Evolutionary conservation across 1,139 yeast genomes (phyloP).

Genomic region (Candida sanyaensis): DNA sequence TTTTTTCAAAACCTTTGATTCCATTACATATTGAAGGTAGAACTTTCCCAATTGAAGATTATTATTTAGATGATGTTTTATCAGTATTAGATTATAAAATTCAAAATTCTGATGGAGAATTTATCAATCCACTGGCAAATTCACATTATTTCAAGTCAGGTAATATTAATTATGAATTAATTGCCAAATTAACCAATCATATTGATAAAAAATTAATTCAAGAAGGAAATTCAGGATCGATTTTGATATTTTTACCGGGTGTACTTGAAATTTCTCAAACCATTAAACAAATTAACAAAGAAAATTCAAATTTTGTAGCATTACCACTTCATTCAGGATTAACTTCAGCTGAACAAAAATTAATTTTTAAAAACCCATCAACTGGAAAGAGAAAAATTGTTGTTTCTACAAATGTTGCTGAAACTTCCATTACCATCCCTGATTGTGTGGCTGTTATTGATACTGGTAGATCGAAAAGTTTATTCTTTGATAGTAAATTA

Average conservation of each 20-base stretch:
- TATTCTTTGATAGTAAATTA: slow-evolving; percentile 65
- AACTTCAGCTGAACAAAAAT: slow-evolving; percentile 77
- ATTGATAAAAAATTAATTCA: slow-evolving; percentile 49
- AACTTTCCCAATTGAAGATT: slow-evolving; percentile 85
- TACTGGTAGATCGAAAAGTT: slow-evolving; percentile 80
- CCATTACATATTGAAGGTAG: slow-evolving; percentile 87
- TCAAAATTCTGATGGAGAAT: slow-evolving; percentile 41
- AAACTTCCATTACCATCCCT: slow-evolving; percentile 88
- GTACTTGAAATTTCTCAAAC: slow-evolving; percentile 76
- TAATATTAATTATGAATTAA: slow-evolving; percentile 70
- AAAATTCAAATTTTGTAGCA: slow-evolving; percentile 36
- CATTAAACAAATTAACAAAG: slow-evolving; percentile 25
- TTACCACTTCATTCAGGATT: slow-evolving; percentile 89
- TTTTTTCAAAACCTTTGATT: slow-evolving; percentile 51
- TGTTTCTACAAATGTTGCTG: slow-evolving; percentile 89
- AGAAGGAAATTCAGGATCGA: slow-evolving; percentile 62
- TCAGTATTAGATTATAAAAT: slow-evolving; percentile 55
- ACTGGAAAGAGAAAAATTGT: slow-evolving; percentile 68
- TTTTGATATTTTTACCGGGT: slow-evolving; percentile 87
- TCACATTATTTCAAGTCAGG: slow-evolving; percentile 65
- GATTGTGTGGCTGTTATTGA: slow-evolving; percentile 94
- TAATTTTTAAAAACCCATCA: slow-evolving; percentile 62
- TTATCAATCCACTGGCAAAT: slow-evolving; percentile 58
- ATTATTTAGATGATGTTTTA: slow-evolving; percentile 67
- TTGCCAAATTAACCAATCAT: slow-evolving; percentile 54